These are phyloP conservation scores for Scytalidium sp. DNA, from an alignment of 2,329 filamentous ascomycete genomes.

Conservation along the genomic window DNA sequence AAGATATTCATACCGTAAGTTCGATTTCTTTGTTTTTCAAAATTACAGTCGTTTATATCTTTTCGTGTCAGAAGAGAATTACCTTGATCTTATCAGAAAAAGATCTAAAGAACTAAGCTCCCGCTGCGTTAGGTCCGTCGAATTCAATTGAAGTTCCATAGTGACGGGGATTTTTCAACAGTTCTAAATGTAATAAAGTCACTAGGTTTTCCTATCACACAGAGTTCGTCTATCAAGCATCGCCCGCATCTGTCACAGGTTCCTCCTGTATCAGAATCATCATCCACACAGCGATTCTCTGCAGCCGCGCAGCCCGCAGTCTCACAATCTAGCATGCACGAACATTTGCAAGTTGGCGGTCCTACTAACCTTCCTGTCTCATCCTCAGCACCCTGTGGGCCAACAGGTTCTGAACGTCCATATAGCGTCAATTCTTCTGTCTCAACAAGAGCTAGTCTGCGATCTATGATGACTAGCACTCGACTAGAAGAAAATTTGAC, in stretches of 20 bases:
- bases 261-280: not conserved
- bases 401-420: not conserved
- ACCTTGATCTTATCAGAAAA: too few species aligned
- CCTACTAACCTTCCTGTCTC: not conserved
- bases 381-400: not conserved
- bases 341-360: not conserved
- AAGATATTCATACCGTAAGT: conserved; percentile 20
- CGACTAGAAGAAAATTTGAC: not conserved
- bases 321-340: not conserved
- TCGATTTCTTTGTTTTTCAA: not conserved
- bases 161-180: conserved; percentile 30
- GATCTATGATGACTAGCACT: not conserved
- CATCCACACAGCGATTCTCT: not conserved
- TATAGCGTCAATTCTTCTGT: not conserved
- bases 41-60: conserved; percentile 14
- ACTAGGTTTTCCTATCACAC: conserved; percentile 30
- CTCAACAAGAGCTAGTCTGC: not conserved
- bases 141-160: conserved; percentile 40
- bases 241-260: not conserved
- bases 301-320: not conserved
- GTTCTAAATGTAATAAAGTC: conserved; percentile 22
- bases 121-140: conserved; percentile 41
- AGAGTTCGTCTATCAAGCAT: conserved; percentile 5
- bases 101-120: too few species aligned
- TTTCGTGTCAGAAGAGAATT: not conserved